Evolutionary conservation across 768 basidiomycete species (phyloP).

Genomic region (Suillus clintonianus): DNA sequence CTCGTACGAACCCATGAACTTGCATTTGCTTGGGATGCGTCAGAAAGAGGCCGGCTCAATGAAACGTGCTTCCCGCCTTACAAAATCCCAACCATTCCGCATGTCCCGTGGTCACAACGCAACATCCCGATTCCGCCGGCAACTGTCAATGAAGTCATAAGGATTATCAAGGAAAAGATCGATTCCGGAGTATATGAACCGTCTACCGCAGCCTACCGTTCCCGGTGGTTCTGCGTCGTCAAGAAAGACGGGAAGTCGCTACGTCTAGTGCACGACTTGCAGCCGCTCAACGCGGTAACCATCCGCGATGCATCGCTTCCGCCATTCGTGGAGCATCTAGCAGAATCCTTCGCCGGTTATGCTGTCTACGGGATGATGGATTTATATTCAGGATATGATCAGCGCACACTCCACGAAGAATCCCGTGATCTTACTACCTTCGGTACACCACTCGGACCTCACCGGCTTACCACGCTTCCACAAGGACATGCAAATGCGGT

Average conservation of each 20-base stretch:
- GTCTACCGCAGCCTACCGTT: slow-evolving; percentile 14
- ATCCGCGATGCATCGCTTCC: slow-evolving; percentile 30
- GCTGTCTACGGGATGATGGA: slow-evolving; percentile 33
- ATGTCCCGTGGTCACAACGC: neutral
- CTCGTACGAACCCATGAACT: no score
- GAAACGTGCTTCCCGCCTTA: no score
- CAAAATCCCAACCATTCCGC: no score
- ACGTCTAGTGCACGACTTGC: slow-evolving; percentile 37
- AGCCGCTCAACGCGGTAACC: slow-evolving; percentile 39
- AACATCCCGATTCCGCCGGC: slow-evolving; percentile 34
- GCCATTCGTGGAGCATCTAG: slow-evolving; percentile 21
- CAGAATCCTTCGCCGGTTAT: slow-evolving; percentile 36
- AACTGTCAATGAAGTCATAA: slow-evolving; percentile 19
- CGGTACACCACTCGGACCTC: slow-evolving; percentile 36
- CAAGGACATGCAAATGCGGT: slow-evolving; percentile 46
- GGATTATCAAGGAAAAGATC: slow-evolving; percentile 36
- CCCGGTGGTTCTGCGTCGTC: neutral
- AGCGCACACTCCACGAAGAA: slow-evolving; percentile 24
- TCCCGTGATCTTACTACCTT: slow-evolving; percentile 45
- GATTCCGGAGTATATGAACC: slow-evolving; percentile 40
- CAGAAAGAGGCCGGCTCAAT: no score
- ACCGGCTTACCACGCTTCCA: slow-evolving; percentile 34
- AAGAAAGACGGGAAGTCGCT: slow-evolving; percentile 41
- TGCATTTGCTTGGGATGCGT: no score
- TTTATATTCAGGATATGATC: slow-evolving; percentile 40